Conservation (phyloP, 2,329 filamentous ascomycete species). For the Xylariales sp. region DNA sequence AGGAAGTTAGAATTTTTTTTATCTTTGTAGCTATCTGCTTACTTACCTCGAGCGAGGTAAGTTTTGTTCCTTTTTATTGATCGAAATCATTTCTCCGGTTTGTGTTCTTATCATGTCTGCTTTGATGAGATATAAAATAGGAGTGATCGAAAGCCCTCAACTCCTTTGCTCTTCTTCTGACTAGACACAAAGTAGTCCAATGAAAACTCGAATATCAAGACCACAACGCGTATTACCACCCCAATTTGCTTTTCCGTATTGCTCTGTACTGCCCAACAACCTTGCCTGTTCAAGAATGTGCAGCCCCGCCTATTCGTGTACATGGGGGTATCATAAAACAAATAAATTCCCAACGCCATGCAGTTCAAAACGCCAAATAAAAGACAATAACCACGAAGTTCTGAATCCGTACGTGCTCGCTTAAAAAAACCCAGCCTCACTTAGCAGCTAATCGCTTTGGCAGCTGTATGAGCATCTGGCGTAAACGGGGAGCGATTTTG, state of each 20-base stretch:
- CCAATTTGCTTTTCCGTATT: conserved; percentile 23
- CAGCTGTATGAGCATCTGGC: conserved; percentile 60
- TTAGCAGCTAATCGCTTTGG: conserved; percentile 61
- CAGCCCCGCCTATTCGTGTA: conserved; percentile 34
- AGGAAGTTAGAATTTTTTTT: conserved; percentile 7
- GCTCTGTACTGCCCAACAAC: conserved; percentile 22
- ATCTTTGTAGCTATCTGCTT: neutral
- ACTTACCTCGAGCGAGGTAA: neutral
- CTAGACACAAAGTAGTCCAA: neutral
- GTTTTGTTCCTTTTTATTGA: conserved; percentile 1
- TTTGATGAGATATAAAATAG: conserved; percentile 17
- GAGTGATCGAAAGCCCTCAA: neutral
- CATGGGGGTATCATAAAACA: conserved; percentile 37
- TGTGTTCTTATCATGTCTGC: neutral
- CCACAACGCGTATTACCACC: conserved; percentile 28
- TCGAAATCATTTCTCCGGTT: conserved; percentile 5
- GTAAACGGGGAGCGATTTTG: conserved; percentile 63
- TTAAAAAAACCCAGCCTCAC: neutral
- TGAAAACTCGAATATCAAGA: too few species aligned
- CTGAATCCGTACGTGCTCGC: neutral
- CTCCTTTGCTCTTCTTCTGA: conserved; percentile 19
- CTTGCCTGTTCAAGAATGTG: conserved; percentile 2
- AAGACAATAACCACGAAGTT: conserved; percentile 22
- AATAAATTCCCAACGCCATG: neutral
- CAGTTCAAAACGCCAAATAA: conserved; percentile 32